Conservation (phyloP, 768 basidiomycete species). For the Termitomyces sp. region DNA sequence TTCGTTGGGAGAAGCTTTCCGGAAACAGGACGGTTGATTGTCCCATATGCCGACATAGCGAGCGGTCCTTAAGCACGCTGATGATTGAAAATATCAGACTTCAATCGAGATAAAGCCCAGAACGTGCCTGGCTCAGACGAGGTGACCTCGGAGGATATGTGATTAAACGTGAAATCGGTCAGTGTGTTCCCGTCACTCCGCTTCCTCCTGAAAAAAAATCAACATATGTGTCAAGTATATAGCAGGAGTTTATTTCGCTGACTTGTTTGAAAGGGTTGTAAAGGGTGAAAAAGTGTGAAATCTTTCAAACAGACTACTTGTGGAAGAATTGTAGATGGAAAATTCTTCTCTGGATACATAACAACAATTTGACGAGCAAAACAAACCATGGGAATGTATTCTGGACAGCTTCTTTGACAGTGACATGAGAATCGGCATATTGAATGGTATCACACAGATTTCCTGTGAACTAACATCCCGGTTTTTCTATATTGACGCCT, state of each 20-base stretch:
- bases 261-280: neutral
- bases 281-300: neutral
- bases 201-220: too few relatives aligned
- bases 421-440: too few relatives aligned
- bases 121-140: neutral
- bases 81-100: neutral
- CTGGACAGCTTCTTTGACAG: neutral
- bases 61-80: neutral
- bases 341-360: neutral
- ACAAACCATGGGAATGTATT: neutral
- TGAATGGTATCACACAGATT: too few relatives aligned
- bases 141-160: neutral
- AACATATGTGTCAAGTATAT: neutral
- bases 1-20: conserved; percentile 38
- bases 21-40: conserved; percentile 34
- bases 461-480: too few relatives aligned
- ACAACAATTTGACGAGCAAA: neutral
- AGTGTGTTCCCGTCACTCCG: neutral
- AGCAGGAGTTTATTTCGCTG: neutral
- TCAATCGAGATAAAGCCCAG: neutral
- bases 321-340: neutral
- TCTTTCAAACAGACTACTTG: neutral
- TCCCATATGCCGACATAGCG: conserved; percentile 71
- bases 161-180: neutral
- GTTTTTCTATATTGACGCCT: too few relatives aligned